These are phyloP conservation scores for Linnemannia schmuckeri DNA, from an alignment of 192 early-diverging fungal genomes.

Conservation along the genomic window DNA sequence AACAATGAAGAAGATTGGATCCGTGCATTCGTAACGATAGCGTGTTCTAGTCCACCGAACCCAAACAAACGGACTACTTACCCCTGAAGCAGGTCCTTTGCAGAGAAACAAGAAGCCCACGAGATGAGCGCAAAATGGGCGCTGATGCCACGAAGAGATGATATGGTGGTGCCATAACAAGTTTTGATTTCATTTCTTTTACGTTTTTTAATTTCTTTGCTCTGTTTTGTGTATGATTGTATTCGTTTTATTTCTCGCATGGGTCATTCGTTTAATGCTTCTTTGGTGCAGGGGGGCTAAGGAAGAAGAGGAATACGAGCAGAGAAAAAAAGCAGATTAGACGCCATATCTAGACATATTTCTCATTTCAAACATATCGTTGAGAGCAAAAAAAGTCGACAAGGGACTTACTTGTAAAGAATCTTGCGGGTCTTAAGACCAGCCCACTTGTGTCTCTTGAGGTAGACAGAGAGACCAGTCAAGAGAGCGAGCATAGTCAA, in stretches of 20 bases:
- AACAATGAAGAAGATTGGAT: too few species aligned
- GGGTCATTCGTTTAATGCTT: constrained; percentile 29
- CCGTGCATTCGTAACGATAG: too few species aligned
- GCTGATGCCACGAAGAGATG: too few species aligned
- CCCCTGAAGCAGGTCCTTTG: too few species aligned
- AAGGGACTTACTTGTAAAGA: constrained; percentile 69
- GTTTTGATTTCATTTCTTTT: too few species aligned
- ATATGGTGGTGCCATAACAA: too few species aligned
- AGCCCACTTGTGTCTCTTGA: constrained; percentile 95
- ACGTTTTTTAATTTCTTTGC: too few species aligned
- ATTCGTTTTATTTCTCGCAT: not conserved
- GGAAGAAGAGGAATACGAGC: not conserved
- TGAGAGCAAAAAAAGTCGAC: not conserved
- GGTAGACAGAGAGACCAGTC: constrained; percentile 84
- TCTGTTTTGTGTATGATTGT: not conserved
- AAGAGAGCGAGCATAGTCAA: constrained; percentile 77
- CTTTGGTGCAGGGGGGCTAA: constrained; percentile 51
- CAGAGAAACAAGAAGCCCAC: too few species aligned
- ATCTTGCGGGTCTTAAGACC: constrained; percentile 95
- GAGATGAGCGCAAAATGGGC: too few species aligned
- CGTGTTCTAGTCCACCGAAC: too few species aligned
- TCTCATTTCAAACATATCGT: not conserved
- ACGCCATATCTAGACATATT: not conserved
- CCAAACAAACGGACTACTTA: too few species aligned
- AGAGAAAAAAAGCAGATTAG: not conserved